Percentiles rank a stretch among this genome's conserved stretches.
Evolutionary conservation across 805 yeast genomes (phyloP).

Genomic region (Ogataea paradorogensis): DNA sequence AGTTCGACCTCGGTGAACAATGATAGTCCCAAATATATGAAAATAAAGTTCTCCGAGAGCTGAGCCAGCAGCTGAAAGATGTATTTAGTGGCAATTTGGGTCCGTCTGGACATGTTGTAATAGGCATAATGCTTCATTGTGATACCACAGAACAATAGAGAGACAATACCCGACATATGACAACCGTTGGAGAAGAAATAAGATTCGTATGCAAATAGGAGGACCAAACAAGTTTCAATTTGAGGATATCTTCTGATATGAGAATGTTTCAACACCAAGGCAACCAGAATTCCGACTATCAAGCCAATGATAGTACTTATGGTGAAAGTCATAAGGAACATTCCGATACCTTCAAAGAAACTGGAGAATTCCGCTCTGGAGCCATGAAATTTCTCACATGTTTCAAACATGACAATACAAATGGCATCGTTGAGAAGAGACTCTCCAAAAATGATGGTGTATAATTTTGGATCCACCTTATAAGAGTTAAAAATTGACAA

Average conservation of each 20-base stretch:
- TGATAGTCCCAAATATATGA: conserved; percentile 90
- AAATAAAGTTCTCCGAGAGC: conserved; percentile 92
- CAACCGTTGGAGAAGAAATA: conserved; percentile 98
- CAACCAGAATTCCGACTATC: conserved; percentile 82
- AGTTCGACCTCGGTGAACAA: conserved; percentile 94
- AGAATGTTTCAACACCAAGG: conserved; percentile 85
- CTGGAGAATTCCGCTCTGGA: conserved; percentile 69
- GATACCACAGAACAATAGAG: conserved; percentile 91
- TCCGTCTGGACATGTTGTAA: conserved; percentile 94
- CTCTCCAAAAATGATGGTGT: conserved; percentile 97
- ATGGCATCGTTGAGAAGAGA: conserved; percentile 94
- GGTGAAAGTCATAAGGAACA: conserved; percentile 90
- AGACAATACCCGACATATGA: conserved; percentile 98
- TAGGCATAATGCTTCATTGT: conserved; percentile 96
- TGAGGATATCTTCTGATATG: conserved; percentile 94
- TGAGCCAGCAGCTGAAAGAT: conserved; percentile 93
- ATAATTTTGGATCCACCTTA: conserved; percentile 95
- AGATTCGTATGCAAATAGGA: conserved; percentile 90
- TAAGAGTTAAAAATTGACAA: conserved; percentile 94
- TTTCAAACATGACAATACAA: conserved; percentile 98
- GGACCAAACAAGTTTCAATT: conserved; percentile 89
- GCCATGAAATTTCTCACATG: conserved; percentile 95
- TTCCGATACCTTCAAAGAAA: conserved; percentile 90
- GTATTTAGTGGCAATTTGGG: conserved; percentile 94
- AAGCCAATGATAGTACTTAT: conserved; percentile 89